phyloP scores from a whole-genome alignment of 148 eudicot genomes.

The Chenopodium berlandieri region DNA sequence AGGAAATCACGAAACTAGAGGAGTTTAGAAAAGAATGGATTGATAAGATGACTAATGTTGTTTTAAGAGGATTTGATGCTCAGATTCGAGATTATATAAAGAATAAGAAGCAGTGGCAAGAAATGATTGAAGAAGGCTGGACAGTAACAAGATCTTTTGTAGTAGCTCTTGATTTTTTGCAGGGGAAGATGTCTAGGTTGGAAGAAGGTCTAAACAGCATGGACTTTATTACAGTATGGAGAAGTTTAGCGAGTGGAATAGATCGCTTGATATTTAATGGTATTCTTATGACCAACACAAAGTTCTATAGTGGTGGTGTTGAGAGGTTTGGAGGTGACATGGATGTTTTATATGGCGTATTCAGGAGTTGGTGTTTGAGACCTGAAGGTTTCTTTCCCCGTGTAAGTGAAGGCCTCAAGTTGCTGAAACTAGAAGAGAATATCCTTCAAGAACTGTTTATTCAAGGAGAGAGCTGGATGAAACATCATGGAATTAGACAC shows the following conservation, averaged over 20 bases:
- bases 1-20: conserved; percentile 61
- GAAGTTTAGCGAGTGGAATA: conserved; percentile 56
- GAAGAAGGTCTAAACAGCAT: conserved; percentile 58
- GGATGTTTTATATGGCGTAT: conserved; percentile 68
- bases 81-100: conserved; percentile 61
- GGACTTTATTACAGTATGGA: conserved; percentile 82
- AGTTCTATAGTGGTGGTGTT: conserved; percentile 73
- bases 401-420: conserved; percentile 58
- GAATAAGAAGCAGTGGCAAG: conserved; percentile 93
- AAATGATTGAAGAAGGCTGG: conserved; percentile 58
- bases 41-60: conserved; percentile 66
- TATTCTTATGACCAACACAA: conserved; percentile 56
- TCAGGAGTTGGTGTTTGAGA: conserved; percentile 89
- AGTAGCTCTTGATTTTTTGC: conserved; percentile 73
- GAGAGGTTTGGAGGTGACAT: conserved; percentile 65
- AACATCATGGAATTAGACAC: conserved; percentile 63
- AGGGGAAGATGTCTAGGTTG: conserved; percentile 60
- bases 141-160: conserved; percentile 61
- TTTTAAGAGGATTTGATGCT: conserved; percentile 76
- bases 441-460: conserved; percentile 37
- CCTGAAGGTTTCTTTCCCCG: conserved; percentile 92
- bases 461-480: conserved; percentile 61
- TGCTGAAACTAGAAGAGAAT: conserved; percentile 60
- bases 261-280: conserved; percentile 59
- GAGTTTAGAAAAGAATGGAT: conserved; percentile 81